Base-by-base conservation (phyloP, 1,284 basidiomycete genomes). In the Apiotrichum sp. region DNA sequence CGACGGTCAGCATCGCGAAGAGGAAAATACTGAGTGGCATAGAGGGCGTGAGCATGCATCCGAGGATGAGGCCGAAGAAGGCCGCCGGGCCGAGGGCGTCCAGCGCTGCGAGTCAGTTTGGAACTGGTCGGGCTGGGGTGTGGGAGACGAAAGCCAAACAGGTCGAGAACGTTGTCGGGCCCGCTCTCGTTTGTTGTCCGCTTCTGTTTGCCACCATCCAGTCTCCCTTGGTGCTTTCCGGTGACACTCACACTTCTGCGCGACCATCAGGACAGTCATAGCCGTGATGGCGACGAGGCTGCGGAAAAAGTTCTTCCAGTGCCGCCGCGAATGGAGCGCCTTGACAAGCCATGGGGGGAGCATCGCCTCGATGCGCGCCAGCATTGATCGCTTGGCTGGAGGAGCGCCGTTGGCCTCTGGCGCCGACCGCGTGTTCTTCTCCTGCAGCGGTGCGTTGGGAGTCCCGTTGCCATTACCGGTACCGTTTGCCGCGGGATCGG, bases 1-100 rank as follows among this genome's bases (percentile, higher is more conserved):
- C 67, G 22, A 86, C 64, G 1, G 81, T 83, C 4, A 77, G 58
- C 6, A 81, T 75, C 7, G 75, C 78, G 49, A 76, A 68, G n/a
- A 73, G 29, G 62, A 69, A 74, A 3, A 77, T 52, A 13, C 65
- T 62, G 22, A 72, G 16, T 0, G 75, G 70, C 62, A 77, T 66
- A 7, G 47, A 65, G 1, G 76, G 74, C 6, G 76, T 70, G 6
- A 74, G 50, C 61, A 78, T 76, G 42, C 66, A 52, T 13, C 61
- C 52, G 32, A 63, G 55, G 35, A 77, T 62, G 35, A 71, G 55
- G 13, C 64, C 66, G 54, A 74, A 73, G 65, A 73, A 74, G 1
- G 53, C 16, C 16, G 52, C 54, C 3, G 6, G 4, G 32, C 52
- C 47, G 32, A 55, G 16, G 11, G 8, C n/a, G 2, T 40, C 29